These are phyloP conservation scores for Saccharomyces hybrid DNA, from an alignment of 1,139 yeast species.

Conservation along the genomic window DNA sequence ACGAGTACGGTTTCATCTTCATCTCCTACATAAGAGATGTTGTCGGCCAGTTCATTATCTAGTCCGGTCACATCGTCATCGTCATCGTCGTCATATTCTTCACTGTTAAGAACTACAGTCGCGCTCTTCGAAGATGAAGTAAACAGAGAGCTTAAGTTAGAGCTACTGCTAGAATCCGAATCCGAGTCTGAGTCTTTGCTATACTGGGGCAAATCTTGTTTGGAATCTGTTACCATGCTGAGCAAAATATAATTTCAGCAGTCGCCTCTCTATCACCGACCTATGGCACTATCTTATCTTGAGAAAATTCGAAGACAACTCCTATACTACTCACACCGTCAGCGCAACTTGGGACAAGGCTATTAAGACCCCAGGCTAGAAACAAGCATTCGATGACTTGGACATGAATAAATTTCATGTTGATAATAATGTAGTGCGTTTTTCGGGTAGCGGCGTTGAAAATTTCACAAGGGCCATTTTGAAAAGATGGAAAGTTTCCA, in stretches of 20 bases:
- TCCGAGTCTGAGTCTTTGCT: not conserved
- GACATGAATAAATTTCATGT: not conserved
- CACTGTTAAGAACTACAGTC: conserved; percentile 4
- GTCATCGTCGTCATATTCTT: conserved; percentile 8
- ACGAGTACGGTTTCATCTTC: conserved; percentile 5
- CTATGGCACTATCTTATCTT: not conserved
- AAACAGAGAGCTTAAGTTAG: not conserved
- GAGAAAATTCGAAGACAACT: not conserved
- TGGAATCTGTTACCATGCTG: not conserved
- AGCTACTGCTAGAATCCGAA: not conserved
- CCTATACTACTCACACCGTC: not conserved
- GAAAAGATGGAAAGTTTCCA: not conserved
- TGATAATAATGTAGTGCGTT: not conserved
- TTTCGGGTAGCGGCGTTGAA: not conserved
- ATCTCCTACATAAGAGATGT: not conserved
- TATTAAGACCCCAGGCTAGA: not conserved
- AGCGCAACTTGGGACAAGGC: not conserved
- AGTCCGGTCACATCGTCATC: conserved; percentile 4
- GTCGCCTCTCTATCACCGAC: not conserved
- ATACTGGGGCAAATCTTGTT: not conserved
- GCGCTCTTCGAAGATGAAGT: conserved; percentile 7
- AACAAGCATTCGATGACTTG: not conserved
- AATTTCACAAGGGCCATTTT: not conserved
- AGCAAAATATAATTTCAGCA: not conserved
- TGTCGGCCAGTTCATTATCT: not conserved